Evolutionary conservation across 805 yeast genomes (phyloP), one percentile per base, ranked within the genome.

Genomic region (Nakazawaea sp.): DNA sequence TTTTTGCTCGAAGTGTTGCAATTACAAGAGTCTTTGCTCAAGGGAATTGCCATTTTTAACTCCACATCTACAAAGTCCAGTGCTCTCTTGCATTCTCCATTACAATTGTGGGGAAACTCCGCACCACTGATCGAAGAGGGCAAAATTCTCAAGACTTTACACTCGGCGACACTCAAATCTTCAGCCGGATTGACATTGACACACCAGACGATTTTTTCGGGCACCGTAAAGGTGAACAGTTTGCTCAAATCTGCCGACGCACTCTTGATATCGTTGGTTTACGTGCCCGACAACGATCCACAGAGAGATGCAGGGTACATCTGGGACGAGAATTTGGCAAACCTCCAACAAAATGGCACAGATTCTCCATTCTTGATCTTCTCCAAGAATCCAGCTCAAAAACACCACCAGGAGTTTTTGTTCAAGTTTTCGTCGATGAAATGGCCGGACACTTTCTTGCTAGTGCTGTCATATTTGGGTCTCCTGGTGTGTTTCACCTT

Each of bases 21-120:
- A 0, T 34, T 68, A 2, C 74, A 70, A 45, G 36, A 51, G 1
- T 42, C 36, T 9, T 43, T 67, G 8, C 42, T 58, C 5, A 30
- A 43, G 2, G 62, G 53, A 4, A 36, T 52, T n/a, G 33, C 40
- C 15, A 12, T 43, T 4, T 36, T 12, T 25, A n/a, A 27, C 8
- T 7, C 29, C 13, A 27, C 7, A 15, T 27, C n/a, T 13, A 27
- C n/a, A 27, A 16, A n/a, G 29, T 17, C 31, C 17, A 16, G 40
- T 13, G 51, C 41, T 3, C 45, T 42, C 32, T 17, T 68, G 6
- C 61, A 60, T 40, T 60, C 75, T 0, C 72, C 75, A 0, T 51
- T 71, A 3, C 55, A 55, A 11, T 58, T 56, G 36, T 72, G 78
- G 78, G 49, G 58, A 26, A 59, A 62, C 44, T 47, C 62, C 36